Conservation (phyloP, 1,284 basidiomycete species). For the Ceratobasidium sp. region DNA sequence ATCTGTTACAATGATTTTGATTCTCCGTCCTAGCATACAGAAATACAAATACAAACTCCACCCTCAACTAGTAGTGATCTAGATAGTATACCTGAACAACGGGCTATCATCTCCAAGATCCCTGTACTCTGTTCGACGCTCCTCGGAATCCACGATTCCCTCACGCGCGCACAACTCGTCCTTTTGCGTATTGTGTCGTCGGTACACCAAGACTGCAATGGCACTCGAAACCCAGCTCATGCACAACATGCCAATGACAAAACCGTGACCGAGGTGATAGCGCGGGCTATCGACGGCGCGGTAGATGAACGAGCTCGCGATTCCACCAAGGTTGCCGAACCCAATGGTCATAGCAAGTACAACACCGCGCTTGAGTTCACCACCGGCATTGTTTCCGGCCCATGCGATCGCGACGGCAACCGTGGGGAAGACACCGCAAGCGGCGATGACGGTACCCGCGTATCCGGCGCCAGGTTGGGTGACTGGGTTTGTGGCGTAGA, state of each 20-base stretch:
- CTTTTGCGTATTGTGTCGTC: conserved; percentile 53
- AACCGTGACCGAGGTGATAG: conserved; percentile 59
- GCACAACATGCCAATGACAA: conserved; percentile 57
- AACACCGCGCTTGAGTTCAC: conserved; percentile 60
- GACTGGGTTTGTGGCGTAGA: conserved; percentile 29
- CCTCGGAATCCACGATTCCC: conserved; percentile 50
- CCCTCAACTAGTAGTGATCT: neutral
- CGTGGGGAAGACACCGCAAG: conserved; percentile 40
- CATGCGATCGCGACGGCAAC: conserved; percentile 57
- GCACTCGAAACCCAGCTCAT: conserved; percentile 49
- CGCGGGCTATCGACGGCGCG: conserved; percentile 51
- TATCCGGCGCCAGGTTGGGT: conserved; percentile 55
- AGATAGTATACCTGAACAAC: conserved; percentile 53
- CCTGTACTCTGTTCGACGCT: conserved; percentile 49
- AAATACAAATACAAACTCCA: conserved; percentile 24
- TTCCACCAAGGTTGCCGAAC: conserved; percentile 59
- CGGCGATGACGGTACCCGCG: conserved; percentile 59
- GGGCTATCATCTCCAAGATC: conserved; percentile 59
- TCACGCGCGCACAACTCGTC: conserved; percentile 51
- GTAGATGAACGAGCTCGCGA: conserved; percentile 57
- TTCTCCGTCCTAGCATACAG: too few species aligned
- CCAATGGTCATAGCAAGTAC: conserved; percentile 62
- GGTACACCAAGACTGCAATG: conserved; percentile 54
- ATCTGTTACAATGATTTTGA: too few species aligned
- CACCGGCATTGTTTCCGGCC: conserved; percentile 63